Percentiles rank a stretch among this genome's conserved stretches.
Evolutionary conservation across 1,284 basidiomycete genomes (phyloP).

Genomic region (Farysia itapuensis): DNA sequence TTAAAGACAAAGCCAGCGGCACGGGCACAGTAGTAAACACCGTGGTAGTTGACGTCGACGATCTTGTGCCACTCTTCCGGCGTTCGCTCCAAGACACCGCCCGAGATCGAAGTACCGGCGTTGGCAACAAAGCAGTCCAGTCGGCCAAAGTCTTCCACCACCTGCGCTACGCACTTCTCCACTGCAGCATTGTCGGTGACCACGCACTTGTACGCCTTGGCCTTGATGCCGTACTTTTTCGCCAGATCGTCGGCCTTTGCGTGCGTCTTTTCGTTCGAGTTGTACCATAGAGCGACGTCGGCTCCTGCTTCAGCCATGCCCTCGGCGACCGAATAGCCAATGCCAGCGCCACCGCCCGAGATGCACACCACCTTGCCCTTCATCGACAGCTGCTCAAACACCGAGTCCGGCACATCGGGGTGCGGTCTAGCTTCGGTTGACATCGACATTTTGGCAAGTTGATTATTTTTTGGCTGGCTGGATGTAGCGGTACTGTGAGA

Average conservation of each 20-base stretch:
- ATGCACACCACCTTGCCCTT: constrained; percentile 56
- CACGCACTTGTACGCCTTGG: constrained; percentile 51
- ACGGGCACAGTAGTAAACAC: constrained; percentile 49
- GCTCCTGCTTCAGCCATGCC: constrained; percentile 57
- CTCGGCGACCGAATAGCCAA: constrained; percentile 56
- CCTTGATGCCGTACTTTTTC: constrained; percentile 43
- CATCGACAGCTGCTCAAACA: constrained; percentile 47
- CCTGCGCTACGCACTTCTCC: constrained; percentile 18
- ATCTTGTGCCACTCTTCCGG: constrained; percentile 49
- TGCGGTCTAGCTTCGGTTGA: constrained; percentile 34
- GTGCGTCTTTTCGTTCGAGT: constrained; percentile 48
- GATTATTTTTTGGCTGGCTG: no score
- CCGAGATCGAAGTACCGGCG: constrained; percentile 33
- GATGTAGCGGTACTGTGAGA: no score
- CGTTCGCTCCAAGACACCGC: constrained; percentile 34
- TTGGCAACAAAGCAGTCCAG: constrained; percentile 50
- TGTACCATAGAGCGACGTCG: constrained; percentile 55
- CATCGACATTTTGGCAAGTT: constrained; percentile 38
- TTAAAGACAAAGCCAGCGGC: constrained; percentile 52
- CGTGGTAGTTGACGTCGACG: constrained; percentile 49
- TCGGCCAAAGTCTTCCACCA: constrained; percentile 43
- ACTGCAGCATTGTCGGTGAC: constrained; percentile 35
- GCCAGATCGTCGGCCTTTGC: constrained; percentile 46
- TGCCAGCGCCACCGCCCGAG: constrained; percentile 56
- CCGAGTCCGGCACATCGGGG: constrained; percentile 35